phyloP scores from a whole-genome alignment of 345 rosid species.

The Moricandia moricandioides region DNA sequence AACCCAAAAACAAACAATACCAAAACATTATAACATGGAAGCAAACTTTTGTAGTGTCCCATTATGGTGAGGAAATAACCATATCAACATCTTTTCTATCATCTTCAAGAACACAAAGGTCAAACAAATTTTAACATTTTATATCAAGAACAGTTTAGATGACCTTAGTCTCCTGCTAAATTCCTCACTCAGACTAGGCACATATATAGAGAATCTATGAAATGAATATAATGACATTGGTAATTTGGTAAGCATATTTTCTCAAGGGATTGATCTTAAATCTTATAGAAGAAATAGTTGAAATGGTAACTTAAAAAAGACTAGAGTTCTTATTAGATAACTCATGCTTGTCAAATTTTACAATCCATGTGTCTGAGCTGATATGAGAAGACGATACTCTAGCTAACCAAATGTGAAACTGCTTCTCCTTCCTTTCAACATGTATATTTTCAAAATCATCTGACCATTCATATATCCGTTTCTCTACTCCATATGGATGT shows the following conservation, averaged over 20 bases:
- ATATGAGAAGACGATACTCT: constrained; percentile 48
- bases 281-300: neutral
- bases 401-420: constrained; percentile 67
- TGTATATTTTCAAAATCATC: constrained; percentile 43
- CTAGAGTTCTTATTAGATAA: constrained; percentile 51
- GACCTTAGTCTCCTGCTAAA: neutral
- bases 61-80: neutral
- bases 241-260: neutral
- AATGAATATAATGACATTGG: neutral
- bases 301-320: no score
- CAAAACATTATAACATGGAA: constrained; percentile 17
- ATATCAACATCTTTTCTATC: neutral
- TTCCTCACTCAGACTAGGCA: neutral
- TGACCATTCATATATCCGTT: constrained; percentile 53
- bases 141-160: neutral
- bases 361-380: constrained; percentile 66
- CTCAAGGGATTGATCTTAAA: neutral
- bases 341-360: constrained; percentile 75
- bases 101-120: neutral
- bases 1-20: neutral
- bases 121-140: neutral
- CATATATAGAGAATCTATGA: neutral
- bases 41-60: neutral
- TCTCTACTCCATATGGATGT: constrained; percentile 77
- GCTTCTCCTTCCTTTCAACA: constrained; percentile 55